Evolutionary conservation across 2,329 filamentous ascomycete genomes (phyloP).

Genomic region (Fusarium scirpi): DNA sequence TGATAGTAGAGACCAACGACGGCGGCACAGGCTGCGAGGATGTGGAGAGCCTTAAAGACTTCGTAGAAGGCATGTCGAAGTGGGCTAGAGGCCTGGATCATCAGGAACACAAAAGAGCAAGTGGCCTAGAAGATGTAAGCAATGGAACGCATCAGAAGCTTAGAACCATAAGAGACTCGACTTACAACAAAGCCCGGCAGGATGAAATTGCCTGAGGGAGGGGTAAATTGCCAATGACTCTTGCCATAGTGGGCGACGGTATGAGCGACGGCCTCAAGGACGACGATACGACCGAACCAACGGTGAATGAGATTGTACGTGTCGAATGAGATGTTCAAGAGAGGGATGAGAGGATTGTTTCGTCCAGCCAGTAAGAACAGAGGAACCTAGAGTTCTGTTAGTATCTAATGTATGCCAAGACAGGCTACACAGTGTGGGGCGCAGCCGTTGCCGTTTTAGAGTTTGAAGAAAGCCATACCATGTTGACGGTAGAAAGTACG

Average conservation of each 20-base stretch:
- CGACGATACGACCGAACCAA: conserved; percentile 82
- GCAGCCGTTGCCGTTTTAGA: background rate
- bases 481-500: conserved; percentile 78
- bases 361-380: conserved; percentile 79
- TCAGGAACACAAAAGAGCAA: conserved; percentile 70
- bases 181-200: conserved; percentile 73
- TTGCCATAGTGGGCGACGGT: conserved; percentile 69
- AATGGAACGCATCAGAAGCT: background rate
- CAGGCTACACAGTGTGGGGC: background rate
- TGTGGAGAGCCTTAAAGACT: conserved; percentile 79
- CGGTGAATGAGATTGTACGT: conserved; percentile 85
- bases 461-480: conserved; percentile 61
- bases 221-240: conserved; percentile 60
- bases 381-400: conserved; percentile 60
- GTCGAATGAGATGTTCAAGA: conserved; percentile 81
- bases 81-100: conserved; percentile 76
- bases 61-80: conserved; percentile 85
- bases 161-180: conserved; percentile 24
- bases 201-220: conserved; percentile 59
- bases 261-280: conserved; percentile 76
- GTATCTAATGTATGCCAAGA: background rate
- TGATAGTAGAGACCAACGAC: conserved; percentile 77
- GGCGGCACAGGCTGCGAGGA: conserved; percentile 69
- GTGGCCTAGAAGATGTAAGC: conserved; percentile 60
- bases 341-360: conserved; percentile 81